Conservation (phyloP, 2,329 filamentous ascomycete genomes). For the Ophiostoma angusticollis region DNA sequence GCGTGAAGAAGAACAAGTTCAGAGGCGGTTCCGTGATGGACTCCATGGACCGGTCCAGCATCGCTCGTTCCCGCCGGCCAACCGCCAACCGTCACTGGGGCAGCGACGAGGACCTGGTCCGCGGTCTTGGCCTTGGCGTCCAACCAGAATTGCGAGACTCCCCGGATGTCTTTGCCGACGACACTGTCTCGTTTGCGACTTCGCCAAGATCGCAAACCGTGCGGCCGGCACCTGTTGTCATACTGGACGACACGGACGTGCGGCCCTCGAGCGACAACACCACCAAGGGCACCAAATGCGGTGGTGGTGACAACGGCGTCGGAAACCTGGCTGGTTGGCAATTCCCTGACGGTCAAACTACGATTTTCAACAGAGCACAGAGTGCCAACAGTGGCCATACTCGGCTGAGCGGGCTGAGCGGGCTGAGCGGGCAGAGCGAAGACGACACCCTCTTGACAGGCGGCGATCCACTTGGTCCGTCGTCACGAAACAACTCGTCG, state of each 20-base stretch:
- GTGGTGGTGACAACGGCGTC: slow-evolving; percentile 6
- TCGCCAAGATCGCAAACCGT: neutral
- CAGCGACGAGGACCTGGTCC: slow-evolving; percentile 82
- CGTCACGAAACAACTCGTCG: slow-evolving; percentile 27
- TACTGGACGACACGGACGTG: slow-evolving; percentile 23
- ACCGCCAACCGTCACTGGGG: slow-evolving; percentile 59
- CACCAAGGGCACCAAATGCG: neutral
- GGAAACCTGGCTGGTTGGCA: slow-evolving; percentile 34
- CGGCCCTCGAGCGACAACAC: slow-evolving; percentile 9
- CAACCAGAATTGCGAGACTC: slow-evolving; percentile 36
- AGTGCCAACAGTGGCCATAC: slow-evolving; percentile 22
- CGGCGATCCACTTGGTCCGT: slow-evolving; percentile 22
- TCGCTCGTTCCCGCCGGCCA: slow-evolving; percentile 28
- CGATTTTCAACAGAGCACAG: slow-evolving; percentile 17
- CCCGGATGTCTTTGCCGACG: slow-evolving; percentile 14
- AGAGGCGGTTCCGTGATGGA: slow-evolving; percentile 49
- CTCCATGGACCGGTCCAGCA: slow-evolving; percentile 42
- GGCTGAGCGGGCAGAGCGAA: slow-evolving; percentile 23
- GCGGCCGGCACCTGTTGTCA: slow-evolving; percentile 5
- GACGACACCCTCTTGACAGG: slow-evolving; percentile 35
- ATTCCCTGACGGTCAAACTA: slow-evolving; percentile 28
- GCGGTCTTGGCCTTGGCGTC: slow-evolving; percentile 61
- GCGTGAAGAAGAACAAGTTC: slow-evolving; percentile 80
- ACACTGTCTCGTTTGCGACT: slow-evolving; percentile 9
- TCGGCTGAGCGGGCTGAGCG: slow-evolving; percentile 18